phyloP scores from a whole-genome alignment of 2,329 filamentous ascomycete species.

The Ascochyta fabae region DNA sequence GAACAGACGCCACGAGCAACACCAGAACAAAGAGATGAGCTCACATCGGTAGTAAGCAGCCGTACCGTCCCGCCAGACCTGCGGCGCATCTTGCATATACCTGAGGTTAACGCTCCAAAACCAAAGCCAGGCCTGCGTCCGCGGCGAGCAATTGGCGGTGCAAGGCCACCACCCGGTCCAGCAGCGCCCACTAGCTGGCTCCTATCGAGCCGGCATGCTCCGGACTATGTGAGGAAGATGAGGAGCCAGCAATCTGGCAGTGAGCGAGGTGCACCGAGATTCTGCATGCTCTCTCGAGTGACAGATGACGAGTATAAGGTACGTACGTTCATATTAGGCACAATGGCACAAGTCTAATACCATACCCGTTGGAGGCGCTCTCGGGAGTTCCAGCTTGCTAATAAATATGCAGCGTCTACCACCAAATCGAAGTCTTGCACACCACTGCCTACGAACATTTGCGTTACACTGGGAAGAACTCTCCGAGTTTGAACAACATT shows the following conservation, averaged over 20 bases:
- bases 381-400: conserved; percentile 21
- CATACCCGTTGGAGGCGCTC: background rate
- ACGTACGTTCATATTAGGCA: conserved; percentile 1
- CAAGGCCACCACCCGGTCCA: conserved; percentile 51
- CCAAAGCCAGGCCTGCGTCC: conserved; percentile 51
- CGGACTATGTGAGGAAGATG: conserved; percentile 23
- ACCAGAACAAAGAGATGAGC: conserved; percentile 52
- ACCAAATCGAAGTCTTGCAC: conserved; percentile 52
- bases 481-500: conserved; percentile 62
- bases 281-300: conserved; percentile 33
- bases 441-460: conserved; percentile 60
- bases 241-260: conserved; percentile 22
- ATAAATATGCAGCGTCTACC: conserved; percentile 42
- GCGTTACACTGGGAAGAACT: conserved; percentile 64
- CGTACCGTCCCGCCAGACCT: conserved; percentile 55
- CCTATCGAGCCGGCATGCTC: conserved; percentile 41
- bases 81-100: conserved; percentile 53
- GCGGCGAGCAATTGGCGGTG: conserved; percentile 30
- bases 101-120: conserved; percentile 54
- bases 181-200: conserved; percentile 57
- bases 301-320: conserved; percentile 39
- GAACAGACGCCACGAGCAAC: conserved; percentile 50
- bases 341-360: background rate
- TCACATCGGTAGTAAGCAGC: conserved; percentile 51
- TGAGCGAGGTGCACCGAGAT: conserved; percentile 16